A percentile compares a stretch with the other conserved stretches of the same genome.
Evolutionary conservation across 1,284 basidiomycete genomes (phyloP).

Genomic region (Puccinia horiana): DNA sequence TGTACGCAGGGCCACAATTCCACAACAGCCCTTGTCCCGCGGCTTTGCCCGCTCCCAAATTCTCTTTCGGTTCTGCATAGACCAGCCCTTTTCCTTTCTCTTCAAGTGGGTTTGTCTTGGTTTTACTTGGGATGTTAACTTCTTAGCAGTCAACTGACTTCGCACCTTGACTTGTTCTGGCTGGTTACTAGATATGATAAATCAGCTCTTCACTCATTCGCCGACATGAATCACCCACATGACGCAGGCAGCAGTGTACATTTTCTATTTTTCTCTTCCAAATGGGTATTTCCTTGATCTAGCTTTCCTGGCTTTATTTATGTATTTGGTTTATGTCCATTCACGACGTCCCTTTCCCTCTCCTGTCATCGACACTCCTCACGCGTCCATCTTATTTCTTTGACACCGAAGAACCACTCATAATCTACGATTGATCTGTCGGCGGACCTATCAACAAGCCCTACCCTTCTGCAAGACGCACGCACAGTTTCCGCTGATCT

Average conservation of each 20-base stretch:
- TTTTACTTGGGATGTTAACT: background rate
- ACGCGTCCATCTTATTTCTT: background rate
- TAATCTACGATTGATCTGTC: background rate
- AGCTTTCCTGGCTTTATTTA: background rate
- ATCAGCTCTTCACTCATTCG: background rate
- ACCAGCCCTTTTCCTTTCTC: background rate
- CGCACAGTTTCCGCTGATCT: background rate
- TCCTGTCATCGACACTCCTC: background rate
- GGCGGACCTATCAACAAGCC: background rate
- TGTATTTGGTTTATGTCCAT: constrained; percentile 2
- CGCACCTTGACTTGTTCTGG: background rate
- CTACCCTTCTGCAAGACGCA: background rate
- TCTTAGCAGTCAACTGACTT: background rate
- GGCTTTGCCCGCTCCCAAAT: constrained; percentile 43
- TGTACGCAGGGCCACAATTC: constrained; percentile 48
- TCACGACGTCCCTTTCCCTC: background rate
- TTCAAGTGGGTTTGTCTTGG: background rate
- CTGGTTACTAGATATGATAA: background rate
- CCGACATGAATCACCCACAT: background rate
- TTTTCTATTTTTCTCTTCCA: background rate
- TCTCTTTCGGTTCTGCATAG: constrained; percentile 24
- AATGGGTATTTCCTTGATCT: background rate
- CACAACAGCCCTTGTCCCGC: constrained; percentile 47
- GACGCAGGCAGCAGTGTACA: constrained; percentile 11
- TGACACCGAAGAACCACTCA: background rate